These are phyloP conservation scores for Lactuca saligna DNA, from an alignment of 129 eudicot species.

Conservation along the genomic window DNA sequence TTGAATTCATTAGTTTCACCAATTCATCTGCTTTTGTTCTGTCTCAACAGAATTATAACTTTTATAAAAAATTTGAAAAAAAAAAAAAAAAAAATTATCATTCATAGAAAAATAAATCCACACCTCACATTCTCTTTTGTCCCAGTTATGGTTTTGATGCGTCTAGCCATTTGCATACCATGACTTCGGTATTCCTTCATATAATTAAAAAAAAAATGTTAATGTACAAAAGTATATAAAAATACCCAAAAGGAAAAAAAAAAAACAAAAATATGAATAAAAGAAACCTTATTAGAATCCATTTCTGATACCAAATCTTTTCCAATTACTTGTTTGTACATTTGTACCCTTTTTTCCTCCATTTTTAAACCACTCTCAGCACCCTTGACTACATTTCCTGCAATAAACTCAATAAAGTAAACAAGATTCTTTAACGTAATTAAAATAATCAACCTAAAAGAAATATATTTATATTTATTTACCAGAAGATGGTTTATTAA, in stretches of 20 bases:
- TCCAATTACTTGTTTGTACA: constrained; percentile 51
- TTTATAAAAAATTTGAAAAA: not conserved
- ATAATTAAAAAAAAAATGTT: not conserved
- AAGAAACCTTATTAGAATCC: constrained; percentile 29
- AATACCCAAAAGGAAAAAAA: not conserved
- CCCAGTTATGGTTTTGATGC: constrained; percentile 59
- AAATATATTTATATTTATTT: constrained; percentile 14
- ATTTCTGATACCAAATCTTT: constrained; percentile 41
- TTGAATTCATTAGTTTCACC: constrained; percentile 51
- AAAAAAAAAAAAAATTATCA: not conserved
- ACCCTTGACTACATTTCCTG: constrained; percentile 58
- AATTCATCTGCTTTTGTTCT: constrained; percentile 67
- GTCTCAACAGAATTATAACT: constrained; percentile 20
- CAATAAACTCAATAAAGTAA: constrained; percentile 32
- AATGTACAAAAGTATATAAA: constrained; percentile 1
- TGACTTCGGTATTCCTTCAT: constrained; percentile 57
- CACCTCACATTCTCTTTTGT: constrained; percentile 75
- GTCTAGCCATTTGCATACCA: constrained; percentile 56
- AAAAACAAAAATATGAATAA: not conserved
- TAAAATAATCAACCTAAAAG: not conserved
- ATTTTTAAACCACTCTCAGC: constrained; percentile 71
- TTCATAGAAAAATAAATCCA: constrained; percentile 9
- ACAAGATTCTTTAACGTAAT: not conserved
- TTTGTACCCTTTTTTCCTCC: constrained; percentile 67
- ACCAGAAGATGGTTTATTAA: constrained; percentile 46